These are phyloP conservation scores for Colletotrichum aenigma DNA, from an alignment of 2,329 filamentous ascomycete species.

Conservation along the genomic window DNA sequence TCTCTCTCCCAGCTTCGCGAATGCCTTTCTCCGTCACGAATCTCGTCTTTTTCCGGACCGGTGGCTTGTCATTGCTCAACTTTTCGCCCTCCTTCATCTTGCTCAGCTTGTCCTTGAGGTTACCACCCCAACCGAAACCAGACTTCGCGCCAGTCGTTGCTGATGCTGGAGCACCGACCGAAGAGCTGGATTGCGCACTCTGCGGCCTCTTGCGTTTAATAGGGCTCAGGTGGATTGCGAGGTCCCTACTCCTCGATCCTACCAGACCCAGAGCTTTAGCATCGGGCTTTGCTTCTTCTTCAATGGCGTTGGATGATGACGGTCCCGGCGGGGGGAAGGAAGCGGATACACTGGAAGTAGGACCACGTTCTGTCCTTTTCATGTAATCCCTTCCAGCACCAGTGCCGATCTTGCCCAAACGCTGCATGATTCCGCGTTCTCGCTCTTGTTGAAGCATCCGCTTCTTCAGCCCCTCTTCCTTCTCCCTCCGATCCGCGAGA, in stretches of 20 bases:
- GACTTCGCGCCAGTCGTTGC: constrained; percentile 26
- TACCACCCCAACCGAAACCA: constrained; percentile 61
- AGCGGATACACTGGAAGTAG: not conserved
- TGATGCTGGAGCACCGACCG: constrained; percentile 22
- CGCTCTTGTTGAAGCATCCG: constrained; percentile 70
- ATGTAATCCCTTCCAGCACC: constrained; percentile 77
- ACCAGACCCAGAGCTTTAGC: constrained; percentile 49
- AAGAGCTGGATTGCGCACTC: constrained; percentile 45
- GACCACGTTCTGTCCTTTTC: constrained; percentile 36
- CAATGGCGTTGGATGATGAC: constrained; percentile 19
- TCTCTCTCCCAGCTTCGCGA: constrained; percentile 76
- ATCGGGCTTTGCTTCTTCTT: constrained; percentile 41
- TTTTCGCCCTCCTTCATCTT: constrained; percentile 67
- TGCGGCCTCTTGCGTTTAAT: constrained; percentile 66
- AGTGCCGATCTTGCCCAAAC: constrained; percentile 66
- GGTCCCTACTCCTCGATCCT: constrained; percentile 38
- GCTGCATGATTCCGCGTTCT: constrained; percentile 74
- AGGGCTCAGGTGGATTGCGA: constrained; percentile 60
- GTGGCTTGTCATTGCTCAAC: constrained; percentile 37
- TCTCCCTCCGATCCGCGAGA: constrained; percentile 62
- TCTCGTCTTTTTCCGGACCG: constrained; percentile 75
- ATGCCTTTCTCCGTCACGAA: constrained; percentile 82
- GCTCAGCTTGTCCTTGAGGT: constrained; percentile 58
- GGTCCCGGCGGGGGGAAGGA: not conserved
- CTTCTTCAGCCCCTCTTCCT: constrained; percentile 69